A percentile compares a stretch with the other conserved stretches of the same genome.
These are phyloP conservation scores for Solanum hybrid DNA, from an alignment of 305 asterid species.

Conservation along the genomic window DNA sequence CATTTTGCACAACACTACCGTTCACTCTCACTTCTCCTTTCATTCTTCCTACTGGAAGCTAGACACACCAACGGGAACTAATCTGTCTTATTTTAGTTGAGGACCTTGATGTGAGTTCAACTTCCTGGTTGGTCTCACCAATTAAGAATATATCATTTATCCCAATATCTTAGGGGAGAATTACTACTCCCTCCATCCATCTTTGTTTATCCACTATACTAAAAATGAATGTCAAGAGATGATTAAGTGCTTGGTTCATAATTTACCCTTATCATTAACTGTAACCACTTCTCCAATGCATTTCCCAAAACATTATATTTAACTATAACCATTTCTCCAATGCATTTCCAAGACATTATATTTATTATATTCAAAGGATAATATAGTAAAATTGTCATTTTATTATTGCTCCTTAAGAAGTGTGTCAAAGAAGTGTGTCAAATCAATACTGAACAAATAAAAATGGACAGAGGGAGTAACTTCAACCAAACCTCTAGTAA, in stretches of 20 bases:
- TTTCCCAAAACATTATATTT: not conserved
- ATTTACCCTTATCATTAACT: not conserved
- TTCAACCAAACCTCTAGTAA: not conserved
- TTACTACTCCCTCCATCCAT: not conserved
- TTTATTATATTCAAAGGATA: not conserved
- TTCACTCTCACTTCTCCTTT: not conserved
- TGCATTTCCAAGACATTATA: not conserved
- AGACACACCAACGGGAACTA: not conserved
- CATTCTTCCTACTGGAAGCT: not conserved
- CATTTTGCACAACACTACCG: not conserved
- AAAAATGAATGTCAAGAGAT: not conserved
- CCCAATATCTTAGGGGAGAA: not conserved
- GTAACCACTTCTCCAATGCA: not conserved
- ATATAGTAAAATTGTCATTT: not conserved
- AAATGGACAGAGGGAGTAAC: not conserved
- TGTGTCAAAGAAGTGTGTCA: not conserved
- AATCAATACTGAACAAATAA: not conserved
- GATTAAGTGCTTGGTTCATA: not conserved
- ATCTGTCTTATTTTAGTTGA: not conserved
- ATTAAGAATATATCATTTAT: not conserved
- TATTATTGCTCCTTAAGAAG: not conserved
- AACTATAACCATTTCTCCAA: not conserved
- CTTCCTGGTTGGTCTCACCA: not conserved
- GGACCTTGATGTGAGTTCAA: not conserved
- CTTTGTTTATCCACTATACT: not conserved